Base-by-base conservation (phyloP, 129 eudicot species). In the Mikania micrantha region DNA sequence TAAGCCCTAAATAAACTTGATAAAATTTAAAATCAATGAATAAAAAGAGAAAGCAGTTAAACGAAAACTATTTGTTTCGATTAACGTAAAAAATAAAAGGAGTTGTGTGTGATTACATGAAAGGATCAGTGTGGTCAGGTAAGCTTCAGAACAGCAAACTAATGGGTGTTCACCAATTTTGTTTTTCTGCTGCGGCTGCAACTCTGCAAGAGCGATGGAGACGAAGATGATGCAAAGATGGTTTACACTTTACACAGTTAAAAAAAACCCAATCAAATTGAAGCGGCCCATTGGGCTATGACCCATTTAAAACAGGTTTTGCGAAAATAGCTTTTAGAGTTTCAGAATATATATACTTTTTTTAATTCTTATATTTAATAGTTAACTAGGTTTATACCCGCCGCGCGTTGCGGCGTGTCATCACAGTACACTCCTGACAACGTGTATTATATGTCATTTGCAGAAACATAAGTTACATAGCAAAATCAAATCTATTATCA, bases 201-300 rank as follows among this genome's bases (percentile, higher is more conserved):
- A n/a, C n/a, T n/a, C 65, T 59, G 42, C 65, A 59, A 32, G 27
- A 59, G 25, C 13, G 15, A n/a, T 13, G 64, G 12, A 59, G 64
- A 59, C 24, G n/a, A n/a, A n/a, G n/a, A n/a, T 42, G 32, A 2
- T 41, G 13, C 6, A 36, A 7, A 9, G 42, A 4, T 31, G 8
- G 15, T 13, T 59, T 49, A 6, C 35, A 2, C 8, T 59, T 32
- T 59, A 42, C 25, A 7, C n/a, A 59, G 15, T 32, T 10, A 29
- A n/a, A 2, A 29, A 54, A 54, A 34, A 54, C 25, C 17, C 19
- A 1, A 59, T 59, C 10, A 6, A 29, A 56, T 27, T 59, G 65
- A 17, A 59, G 1, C 24, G 65, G 65, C 65, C 65, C 65, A 59
- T 15, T 59, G 65, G 65, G 65, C 65, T 59, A 6, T 3, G 9